These are phyloP conservation scores for Thuidium tamariscinum DNA, from an alignment of 225 moss, liverwort and hornwort species.

Conservation along the genomic window DNA sequence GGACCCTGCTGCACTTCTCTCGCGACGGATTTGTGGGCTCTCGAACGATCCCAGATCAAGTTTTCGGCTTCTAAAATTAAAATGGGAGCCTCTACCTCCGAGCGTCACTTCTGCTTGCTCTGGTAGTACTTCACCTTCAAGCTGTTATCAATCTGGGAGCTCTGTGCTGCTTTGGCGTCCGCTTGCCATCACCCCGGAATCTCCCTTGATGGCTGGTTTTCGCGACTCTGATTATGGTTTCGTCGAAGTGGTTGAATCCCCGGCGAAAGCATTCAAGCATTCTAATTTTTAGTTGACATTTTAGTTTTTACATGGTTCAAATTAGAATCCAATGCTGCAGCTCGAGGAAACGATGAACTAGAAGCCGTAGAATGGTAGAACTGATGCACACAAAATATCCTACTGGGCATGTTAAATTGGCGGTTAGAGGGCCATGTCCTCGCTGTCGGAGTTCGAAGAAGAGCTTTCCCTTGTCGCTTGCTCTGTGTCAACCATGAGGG, in stretches of 20 bases:
- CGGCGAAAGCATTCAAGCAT: not conserved
- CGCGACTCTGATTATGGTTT: not conserved
- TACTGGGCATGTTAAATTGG: not conserved
- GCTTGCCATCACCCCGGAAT: no score
- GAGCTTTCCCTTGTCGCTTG: not conserved
- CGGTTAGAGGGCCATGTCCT: conserved; percentile 26
- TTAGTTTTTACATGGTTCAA: not conserved
- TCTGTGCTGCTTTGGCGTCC: not conserved
- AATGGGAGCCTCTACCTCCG: not conserved
- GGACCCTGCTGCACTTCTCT: not conserved
- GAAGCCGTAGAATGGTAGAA: not conserved
- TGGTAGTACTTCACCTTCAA: not conserved
- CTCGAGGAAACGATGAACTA: not conserved
- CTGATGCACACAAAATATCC: not conserved
- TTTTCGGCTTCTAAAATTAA: not conserved
- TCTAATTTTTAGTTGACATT: not conserved
- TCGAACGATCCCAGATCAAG: not conserved
- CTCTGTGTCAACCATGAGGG: conserved; percentile 17
- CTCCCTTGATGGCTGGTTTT: not conserved
- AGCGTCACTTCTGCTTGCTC: not conserved
- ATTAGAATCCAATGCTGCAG: not conserved
- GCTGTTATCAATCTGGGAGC: no score
- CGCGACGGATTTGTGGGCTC: not conserved
- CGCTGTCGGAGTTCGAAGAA: conserved; percentile 3
- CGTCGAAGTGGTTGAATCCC: not conserved